phyloP scores from a whole-genome alignment of 1,139 yeast genomes.

The Ogataea hybrid region DNA sequence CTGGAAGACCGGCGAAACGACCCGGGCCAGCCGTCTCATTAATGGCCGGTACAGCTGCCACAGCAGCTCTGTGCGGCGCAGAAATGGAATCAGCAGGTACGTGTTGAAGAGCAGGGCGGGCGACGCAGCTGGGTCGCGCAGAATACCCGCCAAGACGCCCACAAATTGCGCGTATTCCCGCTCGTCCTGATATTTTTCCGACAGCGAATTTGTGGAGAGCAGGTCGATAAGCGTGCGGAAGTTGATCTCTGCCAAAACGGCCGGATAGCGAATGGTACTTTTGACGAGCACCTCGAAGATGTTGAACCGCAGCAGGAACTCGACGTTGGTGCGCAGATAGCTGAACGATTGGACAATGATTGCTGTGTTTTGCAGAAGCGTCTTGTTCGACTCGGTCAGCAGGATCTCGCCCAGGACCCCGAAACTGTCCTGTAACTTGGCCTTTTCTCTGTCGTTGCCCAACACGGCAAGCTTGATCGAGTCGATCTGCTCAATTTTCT shows the following conservation, averaged over 20 bases:
- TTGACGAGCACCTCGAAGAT: slow-evolving; percentile 22
- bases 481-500: slow-evolving; percentile 11
- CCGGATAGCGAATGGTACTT: slow-evolving; percentile 23
- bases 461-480: slow-evolving; percentile 20
- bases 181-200: slow-evolving; percentile 15
- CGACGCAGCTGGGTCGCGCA: slow-evolving; percentile 11
- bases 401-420: slow-evolving; percentile 14
- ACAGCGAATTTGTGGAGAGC: slow-evolving; percentile 25
- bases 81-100: slow-evolving; percentile 31
- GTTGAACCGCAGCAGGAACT: slow-evolving; percentile 20
- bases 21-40: slow-evolving; percentile 22
- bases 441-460: slow-evolving; percentile 30
- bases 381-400: slow-evolving; percentile 15
- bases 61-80: slow-evolving; percentile 20
- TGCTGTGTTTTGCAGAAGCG: slow-evolving; percentile 20
- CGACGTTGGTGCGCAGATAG: slow-evolving; percentile 24
- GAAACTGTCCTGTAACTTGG: slow-evolving; percentile 12
- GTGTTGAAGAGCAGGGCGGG: slow-evolving; percentile 21
- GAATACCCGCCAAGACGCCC: slow-evolving; percentile 13
- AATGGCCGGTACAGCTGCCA: slow-evolving; percentile 24
- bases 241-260: slow-evolving; percentile 21
- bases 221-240: slow-evolving; percentile 28
- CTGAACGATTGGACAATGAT: slow-evolving; percentile 34
- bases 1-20: slow-evolving; percentile 23
- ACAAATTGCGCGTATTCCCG: slow-evolving; percentile 14